A percentile compares a stretch with the other conserved stretches of the same genome.
Conservation (phyloP, 2,329 filamentous ascomycete species). For the Capronia epimyces region DNA sequence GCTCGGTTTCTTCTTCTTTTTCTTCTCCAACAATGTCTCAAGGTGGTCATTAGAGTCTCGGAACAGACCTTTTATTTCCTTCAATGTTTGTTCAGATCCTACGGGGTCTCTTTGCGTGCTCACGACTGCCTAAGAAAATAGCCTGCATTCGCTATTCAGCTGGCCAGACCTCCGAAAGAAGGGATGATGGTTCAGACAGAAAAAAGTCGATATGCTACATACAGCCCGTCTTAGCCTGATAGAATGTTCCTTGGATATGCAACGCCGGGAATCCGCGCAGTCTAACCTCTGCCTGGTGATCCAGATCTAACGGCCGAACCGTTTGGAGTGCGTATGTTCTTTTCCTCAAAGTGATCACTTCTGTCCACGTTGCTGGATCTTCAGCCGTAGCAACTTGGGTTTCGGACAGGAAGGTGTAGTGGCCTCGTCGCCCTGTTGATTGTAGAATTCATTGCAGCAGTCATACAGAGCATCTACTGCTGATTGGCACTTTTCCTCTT, state of each 20-base stretch:
- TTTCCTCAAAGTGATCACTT: background rate
- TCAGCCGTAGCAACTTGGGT: constrained; percentile 69
- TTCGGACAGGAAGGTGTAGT: constrained; percentile 81
- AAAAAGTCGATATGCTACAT: constrained; percentile 33
- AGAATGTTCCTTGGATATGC: background rate
- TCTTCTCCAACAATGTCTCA: constrained; percentile 49
- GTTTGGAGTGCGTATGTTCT: background rate
- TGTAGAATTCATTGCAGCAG: constrained; percentile 87
- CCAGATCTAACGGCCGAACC: background rate
- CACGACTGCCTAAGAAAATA: constrained; percentile 88
- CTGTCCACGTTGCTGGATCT: constrained; percentile 68
- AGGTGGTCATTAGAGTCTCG: constrained; percentile 99
- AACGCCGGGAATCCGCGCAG: no score
- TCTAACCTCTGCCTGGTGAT: no score
- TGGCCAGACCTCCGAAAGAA: constrained; percentile 56
- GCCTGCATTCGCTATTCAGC: constrained; percentile 64
- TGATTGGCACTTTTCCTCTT: constrained; percentile 74
- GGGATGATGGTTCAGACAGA: constrained; percentile 49
- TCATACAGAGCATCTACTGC: constrained; percentile 83
- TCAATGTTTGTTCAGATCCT: constrained; percentile 89
- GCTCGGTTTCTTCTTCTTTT: constrained; percentile 4
- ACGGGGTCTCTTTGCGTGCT: constrained; percentile 84
- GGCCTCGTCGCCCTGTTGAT: constrained; percentile 68
- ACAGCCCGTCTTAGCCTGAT: background rate
- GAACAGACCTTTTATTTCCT: constrained; percentile 57